Evolutionary conservation across 345 rosid genomes (phyloP).

Genomic region (Populus euphratica): DNA sequence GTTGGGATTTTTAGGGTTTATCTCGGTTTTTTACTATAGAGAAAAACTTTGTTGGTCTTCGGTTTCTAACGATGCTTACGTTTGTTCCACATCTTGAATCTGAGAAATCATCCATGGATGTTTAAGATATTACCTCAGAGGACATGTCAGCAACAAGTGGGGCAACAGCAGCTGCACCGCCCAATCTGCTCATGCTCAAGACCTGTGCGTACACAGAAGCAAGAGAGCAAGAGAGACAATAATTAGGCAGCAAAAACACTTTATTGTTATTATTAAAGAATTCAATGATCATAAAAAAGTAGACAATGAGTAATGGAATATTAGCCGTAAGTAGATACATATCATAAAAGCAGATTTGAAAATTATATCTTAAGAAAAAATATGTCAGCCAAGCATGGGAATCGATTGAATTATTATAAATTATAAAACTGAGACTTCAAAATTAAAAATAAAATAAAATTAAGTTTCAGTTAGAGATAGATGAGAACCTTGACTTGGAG

Average conservation of each 20-base stretch:
- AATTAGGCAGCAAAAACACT: not conserved
- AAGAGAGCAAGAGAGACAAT: not conserved
- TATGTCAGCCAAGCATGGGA: not conserved
- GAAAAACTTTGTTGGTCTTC: no score
- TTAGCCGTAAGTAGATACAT: not conserved
- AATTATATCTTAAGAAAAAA: not conserved
- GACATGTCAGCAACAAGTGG: slow-evolving; percentile 78
- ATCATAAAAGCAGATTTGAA: not conserved
- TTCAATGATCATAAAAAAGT: not conserved
- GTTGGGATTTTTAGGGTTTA: no score
- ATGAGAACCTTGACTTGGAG: slow-evolving; percentile 89
- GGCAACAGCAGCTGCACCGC: slow-evolving; percentile 80
- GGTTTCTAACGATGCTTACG: not conserved
- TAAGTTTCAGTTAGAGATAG: not conserved
- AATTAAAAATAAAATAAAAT: not conserved
- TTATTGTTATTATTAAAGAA: not conserved
- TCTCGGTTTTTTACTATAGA: no score
- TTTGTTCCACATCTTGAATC: not conserved
- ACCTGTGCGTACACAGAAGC: slow-evolving; percentile 41
- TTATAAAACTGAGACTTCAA: not conserved
- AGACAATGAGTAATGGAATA: not conserved
- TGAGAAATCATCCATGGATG: not conserved
- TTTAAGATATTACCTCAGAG: slow-evolving; percentile 50
- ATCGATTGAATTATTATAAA: not conserved
- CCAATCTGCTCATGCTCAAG: slow-evolving; percentile 92